phyloP scores from a whole-genome alignment of 257 asterid species.

The Coffea canephora region DNA sequence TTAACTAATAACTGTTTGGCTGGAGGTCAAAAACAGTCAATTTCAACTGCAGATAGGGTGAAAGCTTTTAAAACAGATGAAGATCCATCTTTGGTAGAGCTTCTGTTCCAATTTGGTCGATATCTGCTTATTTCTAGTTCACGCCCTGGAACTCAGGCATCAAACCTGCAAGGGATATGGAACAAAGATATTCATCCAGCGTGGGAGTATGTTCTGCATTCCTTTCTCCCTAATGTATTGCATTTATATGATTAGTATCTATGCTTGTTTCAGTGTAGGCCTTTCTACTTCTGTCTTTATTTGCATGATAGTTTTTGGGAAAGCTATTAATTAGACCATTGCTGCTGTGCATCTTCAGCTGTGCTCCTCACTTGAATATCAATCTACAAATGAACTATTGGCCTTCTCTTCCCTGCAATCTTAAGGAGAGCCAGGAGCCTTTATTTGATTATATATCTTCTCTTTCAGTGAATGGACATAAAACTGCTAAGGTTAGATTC shows the following conservation, averaged over 20 bases:
- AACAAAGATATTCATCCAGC: slow-evolving; percentile 53
- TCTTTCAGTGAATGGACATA: slow-evolving; percentile 58
- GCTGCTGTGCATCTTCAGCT: slow-evolving; percentile 35
- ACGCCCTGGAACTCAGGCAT: slow-evolving; percentile 69
- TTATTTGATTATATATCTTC: slow-evolving; percentile 57
- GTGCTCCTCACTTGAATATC: slow-evolving; percentile 82
- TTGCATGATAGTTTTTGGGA: not conserved
- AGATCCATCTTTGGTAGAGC: slow-evolving; percentile 75
- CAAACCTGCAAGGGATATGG: slow-evolving; percentile 90
- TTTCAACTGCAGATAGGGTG: slow-evolving; percentile 55
- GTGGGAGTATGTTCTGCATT: slow-evolving; percentile 64
- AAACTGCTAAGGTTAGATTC: slow-evolving; percentile 59
- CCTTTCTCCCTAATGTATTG: not conserved
- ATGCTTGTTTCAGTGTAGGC: not conserved
- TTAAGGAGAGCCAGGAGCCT: slow-evolving; percentile 77
- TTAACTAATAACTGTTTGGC: slow-evolving; percentile 3
- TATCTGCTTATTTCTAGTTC: slow-evolving; percentile 72
- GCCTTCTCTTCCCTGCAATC: slow-evolving; percentile 78
- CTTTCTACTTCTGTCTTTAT: slow-evolving; percentile 1
- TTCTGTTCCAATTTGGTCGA: slow-evolving; percentile 77
- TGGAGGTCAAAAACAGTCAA: slow-evolving; percentile 9
- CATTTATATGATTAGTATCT: not conserved
- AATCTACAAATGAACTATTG: slow-evolving; percentile 88
- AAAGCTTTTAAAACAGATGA: slow-evolving; percentile 56
- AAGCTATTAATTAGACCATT: not conserved